Evolutionary conservation across 129 eudicot genomes (phyloP), one percentile per base, ranked within the genome.

Genomic region (Silybum marianum): DNA sequence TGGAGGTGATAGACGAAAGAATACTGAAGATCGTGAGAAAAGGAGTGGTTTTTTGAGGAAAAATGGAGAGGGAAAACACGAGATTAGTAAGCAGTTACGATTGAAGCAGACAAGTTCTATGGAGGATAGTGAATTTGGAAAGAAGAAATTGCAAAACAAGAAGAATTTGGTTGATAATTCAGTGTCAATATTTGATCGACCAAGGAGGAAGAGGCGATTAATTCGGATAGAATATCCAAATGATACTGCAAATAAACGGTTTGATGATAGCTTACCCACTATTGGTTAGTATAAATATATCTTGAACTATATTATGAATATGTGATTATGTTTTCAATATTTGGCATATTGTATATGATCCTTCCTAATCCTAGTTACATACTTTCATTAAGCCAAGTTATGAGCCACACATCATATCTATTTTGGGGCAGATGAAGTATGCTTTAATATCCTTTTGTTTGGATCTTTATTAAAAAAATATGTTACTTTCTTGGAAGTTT

Each of bases 231-330:
- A 86, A 82, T 83, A 83, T 71, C 97, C 84, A 40, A 60, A 88
- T 77, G 98, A 94, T 80, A 30, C 83, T 40, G 87, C 97, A 63
- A 91, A 88, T 77, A 94, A 94, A 91, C 90, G 97, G 73, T 69
- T 91, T 76, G 97, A 90, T 80, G 95, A 94, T 83, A 73, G 65
- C 63, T 70, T 32, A 19, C 83, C 89, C 71, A 26, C 80, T 67
- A 79, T 73, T 67, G 97, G 98, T 94, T 73, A 85, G 98, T 91
- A 67, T 80, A 39, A 58, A 5, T 36, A 30, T 46, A 76, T 54
- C 40, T 22, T n/a, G 44, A 44, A 21, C 77, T 63, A 26, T 30
- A 18, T 79, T 26, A 21, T 62, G 72, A 8, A 73, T 51, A 80
- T 48, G 54, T 62, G 80, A 14, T 83, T 19, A 7, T 71, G 54